These are phyloP conservation scores for Teratosphaeriaceae sp. DNA, from an alignment of 2,329 filamentous ascomycete species.

Conservation along the genomic window DNA sequence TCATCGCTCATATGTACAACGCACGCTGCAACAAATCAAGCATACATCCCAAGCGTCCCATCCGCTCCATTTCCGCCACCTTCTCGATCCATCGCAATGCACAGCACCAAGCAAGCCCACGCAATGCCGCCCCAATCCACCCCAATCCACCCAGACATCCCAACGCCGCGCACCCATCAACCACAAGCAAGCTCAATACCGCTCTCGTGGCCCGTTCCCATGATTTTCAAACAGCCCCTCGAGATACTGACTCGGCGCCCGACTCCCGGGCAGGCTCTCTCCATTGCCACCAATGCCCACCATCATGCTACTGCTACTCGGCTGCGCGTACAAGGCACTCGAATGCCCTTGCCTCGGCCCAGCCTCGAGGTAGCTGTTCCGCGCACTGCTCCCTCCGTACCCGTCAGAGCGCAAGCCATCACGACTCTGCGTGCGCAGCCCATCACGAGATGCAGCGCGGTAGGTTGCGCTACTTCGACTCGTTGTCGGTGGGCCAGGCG, in stretches of 20 bases:
- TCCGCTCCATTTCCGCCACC: background rate
- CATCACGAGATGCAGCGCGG: slow-evolving; percentile 11
- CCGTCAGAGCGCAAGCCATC: slow-evolving; percentile 3
- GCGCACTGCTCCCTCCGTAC: slow-evolving; percentile 5
- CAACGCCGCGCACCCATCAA: background rate
- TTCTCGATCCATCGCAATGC: background rate
- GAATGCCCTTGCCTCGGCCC: slow-evolving; percentile 6
- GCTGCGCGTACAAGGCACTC: slow-evolving; percentile 22
- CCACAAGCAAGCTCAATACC: slow-evolving; percentile 4
- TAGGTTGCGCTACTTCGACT: slow-evolving; percentile 10
- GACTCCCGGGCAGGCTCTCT: slow-evolving; percentile 58
- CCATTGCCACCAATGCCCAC: slow-evolving; percentile 18
- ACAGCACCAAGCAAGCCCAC: too few species aligned
- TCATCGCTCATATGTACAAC: background rate
- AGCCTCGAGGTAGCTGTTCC: slow-evolving; percentile 17
- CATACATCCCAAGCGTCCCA: background rate
- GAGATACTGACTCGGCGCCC: slow-evolving; percentile 81
- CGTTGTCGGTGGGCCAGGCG: slow-evolving; percentile 14
- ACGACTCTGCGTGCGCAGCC: slow-evolving; percentile 2
- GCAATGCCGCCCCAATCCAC: too few species aligned
- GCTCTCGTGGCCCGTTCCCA: slow-evolving; percentile 28
- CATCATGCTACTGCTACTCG: slow-evolving; percentile 31
- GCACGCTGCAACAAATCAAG: background rate
- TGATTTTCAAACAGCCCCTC: slow-evolving; percentile 85
- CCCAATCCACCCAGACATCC: background rate